phyloP scores from a whole-genome alignment of 768 basidiomycete genomes.

The Mycena vulgaris region DNA sequence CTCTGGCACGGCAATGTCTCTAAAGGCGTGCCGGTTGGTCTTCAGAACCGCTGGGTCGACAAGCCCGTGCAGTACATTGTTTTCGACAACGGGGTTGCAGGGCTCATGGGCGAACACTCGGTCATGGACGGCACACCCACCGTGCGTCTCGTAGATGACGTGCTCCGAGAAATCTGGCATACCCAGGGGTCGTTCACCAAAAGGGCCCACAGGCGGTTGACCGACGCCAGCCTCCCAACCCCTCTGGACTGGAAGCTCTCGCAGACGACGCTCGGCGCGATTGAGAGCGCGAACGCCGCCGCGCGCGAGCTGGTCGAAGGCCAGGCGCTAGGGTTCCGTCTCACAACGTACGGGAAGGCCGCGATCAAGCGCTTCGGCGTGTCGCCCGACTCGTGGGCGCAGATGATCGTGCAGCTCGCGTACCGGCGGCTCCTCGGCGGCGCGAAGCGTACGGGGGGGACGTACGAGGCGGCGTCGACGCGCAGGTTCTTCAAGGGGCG shows the following conservation, averaged over 20 bases:
- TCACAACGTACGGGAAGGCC: conserved; percentile 87
- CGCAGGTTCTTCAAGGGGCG: conserved; percentile 90
- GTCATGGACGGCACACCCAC: conserved; percentile 93
- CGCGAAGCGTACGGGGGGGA: conserved; percentile 76
- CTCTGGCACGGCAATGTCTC: conserved; percentile 86
- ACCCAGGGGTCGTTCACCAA: no score
- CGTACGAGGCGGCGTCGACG: conserved; percentile 97
- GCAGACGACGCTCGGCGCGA: conserved; percentile 62
- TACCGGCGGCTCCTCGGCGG: conserved; percentile 78
- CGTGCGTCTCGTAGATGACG: conserved; percentile 78
- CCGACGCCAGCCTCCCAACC: no score
- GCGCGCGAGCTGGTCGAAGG: conserved; percentile 71
- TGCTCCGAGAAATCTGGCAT: conserved; percentile 73
- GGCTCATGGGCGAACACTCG: conserved; percentile 94
- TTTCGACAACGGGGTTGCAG: conserved; percentile 85
- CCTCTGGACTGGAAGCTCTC: conserved; percentile 79
- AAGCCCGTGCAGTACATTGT: conserved; percentile 92
- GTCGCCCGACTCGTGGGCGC: conserved; percentile 97
- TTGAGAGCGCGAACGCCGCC: conserved; percentile 68
- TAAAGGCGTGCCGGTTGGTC: conserved; percentile 65
- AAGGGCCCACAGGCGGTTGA: no score
- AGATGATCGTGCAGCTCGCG: conserved; percentile 93
- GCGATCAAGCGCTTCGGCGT: conserved; percentile 89
- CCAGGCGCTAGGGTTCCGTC: conserved; percentile 74
- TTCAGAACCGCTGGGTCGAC: conserved; percentile 89